These are phyloP conservation scores for Aspergillus alliaceus DNA, from an alignment of 2,329 filamentous ascomycete species.

Conservation along the genomic window DNA sequence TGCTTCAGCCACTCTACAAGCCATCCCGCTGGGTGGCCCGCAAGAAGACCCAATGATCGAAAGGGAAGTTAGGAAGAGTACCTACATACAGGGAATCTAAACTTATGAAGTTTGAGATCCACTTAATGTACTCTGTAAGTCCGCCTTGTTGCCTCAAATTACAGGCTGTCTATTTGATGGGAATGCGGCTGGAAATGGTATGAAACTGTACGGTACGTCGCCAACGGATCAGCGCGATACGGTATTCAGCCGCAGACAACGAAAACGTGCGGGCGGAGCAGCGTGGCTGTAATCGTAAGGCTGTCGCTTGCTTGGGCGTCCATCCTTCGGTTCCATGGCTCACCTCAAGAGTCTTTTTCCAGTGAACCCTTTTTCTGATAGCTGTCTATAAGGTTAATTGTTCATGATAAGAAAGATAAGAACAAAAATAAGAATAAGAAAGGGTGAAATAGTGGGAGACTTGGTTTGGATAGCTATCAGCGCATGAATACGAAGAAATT, in stretches of 20 bases:
- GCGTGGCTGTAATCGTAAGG: conserved; percentile 15
- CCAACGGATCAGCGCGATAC: conserved; percentile 6
- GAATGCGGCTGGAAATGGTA: neutral
- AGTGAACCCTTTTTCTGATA: too few species aligned
- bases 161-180: neutral
- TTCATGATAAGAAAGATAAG: too few species aligned
- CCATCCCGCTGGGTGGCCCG: conserved; percentile 84
- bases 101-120: neutral
- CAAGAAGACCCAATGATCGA: conserved; percentile 52
- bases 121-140: too few species aligned
- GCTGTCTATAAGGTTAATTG: too few species aligned
- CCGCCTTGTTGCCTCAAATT: conserved; percentile 9
- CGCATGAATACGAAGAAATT: too few species aligned
- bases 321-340: conserved; percentile 10
- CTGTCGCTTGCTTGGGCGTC: conserved; percentile 12
- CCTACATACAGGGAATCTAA: too few species aligned
- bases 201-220: conserved; percentile 1
- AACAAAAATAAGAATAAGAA: too few species aligned
- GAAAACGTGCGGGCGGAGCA: conserved; percentile 17
- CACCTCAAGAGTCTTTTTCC: neutral
- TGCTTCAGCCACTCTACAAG: conserved; percentile 80
- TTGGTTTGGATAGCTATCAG: too few species aligned
- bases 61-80: conserved; percentile 4
- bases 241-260: conserved; percentile 20
- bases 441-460: too few species aligned